Conservation (phyloP, 2,329 filamentous ascomycete genomes). For the Curvularia lunata region DNA sequence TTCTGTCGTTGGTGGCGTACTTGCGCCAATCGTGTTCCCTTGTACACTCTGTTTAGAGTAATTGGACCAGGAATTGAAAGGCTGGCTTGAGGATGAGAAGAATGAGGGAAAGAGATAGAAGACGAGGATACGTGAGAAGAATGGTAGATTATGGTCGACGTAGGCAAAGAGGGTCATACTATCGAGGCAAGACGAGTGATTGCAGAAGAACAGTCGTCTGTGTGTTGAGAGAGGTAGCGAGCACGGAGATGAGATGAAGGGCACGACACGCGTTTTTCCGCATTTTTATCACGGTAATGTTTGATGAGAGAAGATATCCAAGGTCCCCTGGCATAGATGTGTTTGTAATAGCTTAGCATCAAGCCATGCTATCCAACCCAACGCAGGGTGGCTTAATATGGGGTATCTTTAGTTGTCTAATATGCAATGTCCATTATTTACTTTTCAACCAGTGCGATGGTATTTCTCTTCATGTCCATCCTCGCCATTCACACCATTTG, state of each 20-base stretch:
- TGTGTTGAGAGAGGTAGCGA: not conserved
- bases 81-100: not conserved
- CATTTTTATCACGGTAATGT: not conserved
- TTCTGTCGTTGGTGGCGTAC: not conserved
- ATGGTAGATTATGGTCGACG: not conserved
- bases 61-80: no score
- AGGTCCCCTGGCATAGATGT: not conserved
- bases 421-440: not conserved
- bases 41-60: not conserved
- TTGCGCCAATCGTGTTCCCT: not conserved
- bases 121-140: no score
- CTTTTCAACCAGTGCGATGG: slow-evolving; percentile 40
- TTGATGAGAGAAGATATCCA: not conserved
- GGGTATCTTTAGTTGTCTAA: slow-evolving; percentile 12
- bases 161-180: not conserved
- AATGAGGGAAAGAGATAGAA: no score
- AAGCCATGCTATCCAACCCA: not conserved
- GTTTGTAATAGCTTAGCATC: not conserved
- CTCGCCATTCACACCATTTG: slow-evolving; percentile 33
- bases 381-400: not conserved
- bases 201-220: not conserved
- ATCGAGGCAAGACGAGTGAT: not conserved
- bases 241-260: not conserved
- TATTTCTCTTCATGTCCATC: slow-evolving; percentile 46
- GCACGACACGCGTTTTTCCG: not conserved